Evolutionary conservation across 2,329 filamentous ascomycete species (phyloP).

Genomic region (Botrytis cinerea): DNA sequence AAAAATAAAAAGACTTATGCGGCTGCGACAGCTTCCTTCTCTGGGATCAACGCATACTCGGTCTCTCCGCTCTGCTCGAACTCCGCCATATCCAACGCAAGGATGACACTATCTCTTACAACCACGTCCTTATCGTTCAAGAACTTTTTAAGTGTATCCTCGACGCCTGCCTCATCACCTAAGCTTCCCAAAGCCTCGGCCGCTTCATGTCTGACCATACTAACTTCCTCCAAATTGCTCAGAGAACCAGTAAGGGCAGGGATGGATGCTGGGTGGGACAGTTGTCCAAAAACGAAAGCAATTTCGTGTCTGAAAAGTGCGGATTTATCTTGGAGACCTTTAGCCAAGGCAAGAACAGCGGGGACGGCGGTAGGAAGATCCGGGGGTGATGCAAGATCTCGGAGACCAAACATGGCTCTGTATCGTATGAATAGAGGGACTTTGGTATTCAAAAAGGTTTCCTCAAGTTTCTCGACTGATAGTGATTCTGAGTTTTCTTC

Average conservation of each 20-base stretch:
- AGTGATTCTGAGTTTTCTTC: constrained; percentile 68
- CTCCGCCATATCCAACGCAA: constrained; percentile 96
- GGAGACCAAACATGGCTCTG: constrained; percentile 95
- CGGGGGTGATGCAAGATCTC: constrained; percentile 91
- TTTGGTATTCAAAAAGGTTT: constrained; percentile 74
- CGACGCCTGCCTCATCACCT: constrained; percentile 90
- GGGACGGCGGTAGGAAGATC: constrained; percentile 85
- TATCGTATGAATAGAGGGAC: constrained; percentile 89
- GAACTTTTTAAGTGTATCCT: constrained; percentile 80
- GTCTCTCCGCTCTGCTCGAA: constrained; percentile 86
- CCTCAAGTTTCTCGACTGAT: constrained; percentile 73
- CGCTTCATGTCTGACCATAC: constrained; percentile 97
- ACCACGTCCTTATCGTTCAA: constrained; percentile 89
- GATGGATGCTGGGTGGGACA: constrained; percentile 95
- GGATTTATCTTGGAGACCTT: constrained; percentile 81
- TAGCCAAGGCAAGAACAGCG: constrained; percentile 83
- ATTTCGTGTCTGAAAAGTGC: constrained; percentile 97
- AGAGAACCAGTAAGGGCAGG: constrained; percentile 80
- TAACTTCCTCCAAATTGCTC: constrained; percentile 76
- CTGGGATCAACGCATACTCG: constrained; percentile 90
- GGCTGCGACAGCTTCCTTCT: constrained; percentile 44
- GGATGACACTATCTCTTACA: constrained; percentile 90
- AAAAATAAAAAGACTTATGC: constrained; percentile 22
- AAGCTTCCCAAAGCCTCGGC: constrained; percentile 94
- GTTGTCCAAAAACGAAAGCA: constrained; percentile 95